These are phyloP conservation scores for Euptelea pleiosperma DNA, from an alignment of 164 flowering plant species.

Conservation along the genomic window DNA sequence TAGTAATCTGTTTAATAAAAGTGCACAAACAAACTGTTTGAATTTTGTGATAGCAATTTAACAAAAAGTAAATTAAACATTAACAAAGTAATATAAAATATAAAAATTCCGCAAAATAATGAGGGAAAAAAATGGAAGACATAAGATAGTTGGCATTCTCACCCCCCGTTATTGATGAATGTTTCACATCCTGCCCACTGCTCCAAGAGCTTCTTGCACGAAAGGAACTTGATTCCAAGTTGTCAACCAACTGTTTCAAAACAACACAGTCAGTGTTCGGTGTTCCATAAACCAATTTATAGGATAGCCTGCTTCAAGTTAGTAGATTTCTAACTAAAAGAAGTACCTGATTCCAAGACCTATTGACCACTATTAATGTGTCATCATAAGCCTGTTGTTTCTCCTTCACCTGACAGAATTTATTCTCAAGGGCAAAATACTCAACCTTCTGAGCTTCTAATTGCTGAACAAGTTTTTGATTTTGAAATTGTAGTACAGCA, in stretches of 20 bases:
- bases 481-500: constrained; percentile 76
- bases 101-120: too few relatives aligned
- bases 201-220: constrained; percentile 25
- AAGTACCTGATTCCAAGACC: constrained; percentile 63
- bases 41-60: too few relatives aligned
- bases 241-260: constrained; percentile 49
- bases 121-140: too few relatives aligned
- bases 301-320: too few relatives aligned
- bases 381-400: constrained; percentile 56
- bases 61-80: too few relatives aligned
- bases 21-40: too few relatives aligned
- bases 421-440: constrained; percentile 45
- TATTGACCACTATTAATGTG: constrained; percentile 48
- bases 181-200: constrained; percentile 18
- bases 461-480: constrained; percentile 80
- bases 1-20: too few relatives aligned
- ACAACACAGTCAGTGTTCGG: constrained; percentile 9
- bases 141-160: constrained; percentile 18
- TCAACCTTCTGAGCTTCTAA: constrained; percentile 80
- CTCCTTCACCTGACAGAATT: constrained; percentile 44
- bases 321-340: background rate
- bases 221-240: constrained; percentile 53
- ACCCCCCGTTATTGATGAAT: constrained; percentile 33
- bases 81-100: too few relatives aligned
- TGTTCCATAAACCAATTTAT: constrained; percentile 5